Evolutionary conservation across 768 basidiomycete species (phyloP), one percentile per base, ranked within the genome.

Genomic region (Agrocybe praecox): DNA sequence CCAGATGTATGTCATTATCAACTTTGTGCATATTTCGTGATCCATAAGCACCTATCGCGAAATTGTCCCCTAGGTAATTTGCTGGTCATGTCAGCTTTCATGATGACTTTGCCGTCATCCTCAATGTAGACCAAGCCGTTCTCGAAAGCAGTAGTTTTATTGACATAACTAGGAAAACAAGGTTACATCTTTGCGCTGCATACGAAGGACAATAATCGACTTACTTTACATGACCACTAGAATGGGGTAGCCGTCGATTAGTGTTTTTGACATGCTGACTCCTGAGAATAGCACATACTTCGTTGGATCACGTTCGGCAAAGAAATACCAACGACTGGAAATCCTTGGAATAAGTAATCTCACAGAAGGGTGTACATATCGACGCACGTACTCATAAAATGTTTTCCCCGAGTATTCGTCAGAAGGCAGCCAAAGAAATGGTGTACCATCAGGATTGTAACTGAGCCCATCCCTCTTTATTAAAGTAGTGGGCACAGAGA

Each of bases 181-280:
- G n/a, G n/a, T 40, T 12, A 12, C 9, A 29, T 9, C 26, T 4
- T 29, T 29, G 9, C 26, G 26, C 9, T 29, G 26, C 26, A 29
- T 9, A 14, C 21, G 12, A 33, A 26, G 17, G 33, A 11, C 29
- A 42, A 29, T 29, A 29, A 29, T 29, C 9, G 26, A 29, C 85
- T 60, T 72, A 92, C 89, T 77, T 82, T 50, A 92, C 90, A 52
- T 79, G 77, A 46, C 90, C 90, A 65, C 90, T 92, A 90, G 65
- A 61, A 82, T 85, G 7, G 70, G 77, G 4, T 82, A 74, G 17
- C 78, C 81, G 57, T 85, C 74, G n/a, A n/a, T n/a, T n/a, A 2
- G 77, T 58, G 40, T 76, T 76, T 40, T 5, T 40, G 26, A 40
- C 5, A 40, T 40, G 36, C 26, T 29, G 6, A n/a, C 6, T 6